These are phyloP conservation scores for Setaria italica DNA, from an alignment of 202 grass and related monocot species.

Conservation along the genomic window DNA sequence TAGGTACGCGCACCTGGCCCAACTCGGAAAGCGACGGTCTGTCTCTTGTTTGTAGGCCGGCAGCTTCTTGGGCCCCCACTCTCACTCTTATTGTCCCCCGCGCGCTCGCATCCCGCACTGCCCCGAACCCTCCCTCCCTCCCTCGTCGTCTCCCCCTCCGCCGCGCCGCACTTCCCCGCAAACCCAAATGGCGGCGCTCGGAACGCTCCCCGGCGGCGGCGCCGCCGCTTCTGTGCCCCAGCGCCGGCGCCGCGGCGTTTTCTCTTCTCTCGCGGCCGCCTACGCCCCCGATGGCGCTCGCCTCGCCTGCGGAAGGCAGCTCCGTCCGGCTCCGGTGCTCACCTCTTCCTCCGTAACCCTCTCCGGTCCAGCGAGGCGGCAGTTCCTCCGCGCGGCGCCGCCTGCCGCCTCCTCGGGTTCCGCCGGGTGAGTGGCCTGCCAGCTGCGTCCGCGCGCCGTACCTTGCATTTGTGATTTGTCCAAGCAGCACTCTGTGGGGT, in stretches of 20 bases:
- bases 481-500: neutral
- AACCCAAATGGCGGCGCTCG: constrained; percentile 42
- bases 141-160: neutral
- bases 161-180: neutral
- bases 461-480: neutral
- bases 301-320: constrained; percentile 38
- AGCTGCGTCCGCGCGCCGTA: neutral
- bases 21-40: constrained; percentile 2
- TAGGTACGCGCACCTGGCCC: neutral
- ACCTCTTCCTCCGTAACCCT: neutral
- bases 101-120: neutral
- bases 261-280: neutral
- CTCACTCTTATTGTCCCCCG: neutral
- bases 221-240: neutral
- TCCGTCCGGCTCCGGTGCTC: constrained; percentile 23
- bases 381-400: neutral
- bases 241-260: neutral
- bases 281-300: constrained; percentile 2
- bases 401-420: constrained; percentile 29
- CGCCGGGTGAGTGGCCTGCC: constrained; percentile 38
- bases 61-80: neutral
- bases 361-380: constrained; percentile 4
- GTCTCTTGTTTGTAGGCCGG: too few species aligned
- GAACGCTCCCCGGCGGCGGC: constrained; percentile 2
- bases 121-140: neutral